A percentile compares a stretch with the other conserved stretches of the same genome.
Evolutionary conservation across 2,329 filamentous ascomycete species (phyloP).

Genomic region (Ophiostoma tasmaniense): DNA sequence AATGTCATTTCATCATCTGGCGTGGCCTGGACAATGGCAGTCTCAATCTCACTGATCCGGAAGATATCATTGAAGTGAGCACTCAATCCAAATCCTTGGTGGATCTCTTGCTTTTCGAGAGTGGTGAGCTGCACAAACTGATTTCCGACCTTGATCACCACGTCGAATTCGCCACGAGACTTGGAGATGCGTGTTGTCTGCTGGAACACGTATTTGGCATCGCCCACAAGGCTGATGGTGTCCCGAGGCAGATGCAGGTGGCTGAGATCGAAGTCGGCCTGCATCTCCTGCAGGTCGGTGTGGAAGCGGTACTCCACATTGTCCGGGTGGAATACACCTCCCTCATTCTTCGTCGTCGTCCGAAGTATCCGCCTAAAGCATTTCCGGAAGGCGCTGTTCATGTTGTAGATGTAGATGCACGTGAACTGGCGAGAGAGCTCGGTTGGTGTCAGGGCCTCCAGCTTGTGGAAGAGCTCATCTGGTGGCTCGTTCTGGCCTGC

Average conservation of each 20-base stretch:
- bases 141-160: constrained; percentile 58
- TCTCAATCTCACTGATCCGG: constrained; percentile 57
- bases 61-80: constrained; percentile 64
- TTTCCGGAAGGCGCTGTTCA: constrained; percentile 63
- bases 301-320: constrained; percentile 60
- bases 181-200: constrained; percentile 58
- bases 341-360: constrained; percentile 52
- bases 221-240: constrained; percentile 59
- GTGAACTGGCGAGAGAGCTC: constrained; percentile 52
- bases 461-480: constrained; percentile 55
- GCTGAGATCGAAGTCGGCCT: constrained; percentile 57
- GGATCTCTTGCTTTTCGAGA: constrained; percentile 58
- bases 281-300: constrained; percentile 56
- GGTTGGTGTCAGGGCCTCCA: constrained; percentile 53
- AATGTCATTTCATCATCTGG: constrained; percentile 60
- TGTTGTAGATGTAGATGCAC: constrained; percentile 62
- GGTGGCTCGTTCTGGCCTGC: constrained; percentile 58
- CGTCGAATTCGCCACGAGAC: constrained; percentile 62
- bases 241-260: constrained; percentile 61
- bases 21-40: constrained; percentile 55
- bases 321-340: constrained; percentile 52
- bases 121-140: constrained; percentile 65
- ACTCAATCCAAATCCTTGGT: constrained; percentile 52
- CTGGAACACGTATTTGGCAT: constrained; percentile 57
- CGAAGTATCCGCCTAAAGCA: constrained; percentile 56